phyloP scores from a whole-genome alignment of 371 early-diverging fungal genomes.

The Mortierella sp. region DNA sequence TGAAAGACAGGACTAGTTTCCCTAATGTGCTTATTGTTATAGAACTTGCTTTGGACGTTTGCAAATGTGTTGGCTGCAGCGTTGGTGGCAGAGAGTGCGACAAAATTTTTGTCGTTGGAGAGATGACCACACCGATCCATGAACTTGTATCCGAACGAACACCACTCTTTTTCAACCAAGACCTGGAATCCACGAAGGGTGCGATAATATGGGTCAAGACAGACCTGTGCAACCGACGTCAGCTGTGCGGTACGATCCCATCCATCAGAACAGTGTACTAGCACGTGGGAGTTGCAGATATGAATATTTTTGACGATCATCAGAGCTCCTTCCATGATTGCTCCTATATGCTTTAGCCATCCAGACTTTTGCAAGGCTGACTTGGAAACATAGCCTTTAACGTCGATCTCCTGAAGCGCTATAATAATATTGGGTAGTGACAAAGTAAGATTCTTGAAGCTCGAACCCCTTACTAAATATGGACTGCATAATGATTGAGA shows the following conservation, averaged over 20 bases:
- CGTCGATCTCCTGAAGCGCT: slow-evolving; percentile 71
- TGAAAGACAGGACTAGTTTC: slow-evolving; percentile 96
- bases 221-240: slow-evolving; percentile 88
- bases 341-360: slow-evolving; percentile 91
- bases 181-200: slow-evolving; percentile 92
- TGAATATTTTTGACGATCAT: slow-evolving; percentile 89
- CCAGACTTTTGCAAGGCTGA: slow-evolving; percentile 73
- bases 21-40: slow-evolving; percentile 70
- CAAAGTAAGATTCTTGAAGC: neutral
- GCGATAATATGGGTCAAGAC: slow-evolving; percentile 95
- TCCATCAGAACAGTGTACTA: slow-evolving; percentile 99
- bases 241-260: slow-evolving; percentile 99
- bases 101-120: slow-evolving; percentile 81
- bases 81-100: slow-evolving; percentile 64
- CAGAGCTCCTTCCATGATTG: slow-evolving; percentile 84
- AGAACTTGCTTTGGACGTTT: slow-evolving; percentile 79
- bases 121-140: slow-evolving; percentile 92
- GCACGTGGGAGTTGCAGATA: slow-evolving; percentile 82
- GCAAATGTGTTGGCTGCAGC: slow-evolving; percentile 76
- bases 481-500: too few relatives aligned
- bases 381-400: slow-evolving; percentile 64
- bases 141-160: slow-evolving; percentile 97
- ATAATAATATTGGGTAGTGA: neutral
- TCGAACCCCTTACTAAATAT: neutral
- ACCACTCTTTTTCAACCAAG: slow-evolving; percentile 96